These are phyloP conservation scores for Phyllosticta ampelicida DNA, from an alignment of 2,329 filamentous ascomycete genomes.

Conservation along the genomic window DNA sequence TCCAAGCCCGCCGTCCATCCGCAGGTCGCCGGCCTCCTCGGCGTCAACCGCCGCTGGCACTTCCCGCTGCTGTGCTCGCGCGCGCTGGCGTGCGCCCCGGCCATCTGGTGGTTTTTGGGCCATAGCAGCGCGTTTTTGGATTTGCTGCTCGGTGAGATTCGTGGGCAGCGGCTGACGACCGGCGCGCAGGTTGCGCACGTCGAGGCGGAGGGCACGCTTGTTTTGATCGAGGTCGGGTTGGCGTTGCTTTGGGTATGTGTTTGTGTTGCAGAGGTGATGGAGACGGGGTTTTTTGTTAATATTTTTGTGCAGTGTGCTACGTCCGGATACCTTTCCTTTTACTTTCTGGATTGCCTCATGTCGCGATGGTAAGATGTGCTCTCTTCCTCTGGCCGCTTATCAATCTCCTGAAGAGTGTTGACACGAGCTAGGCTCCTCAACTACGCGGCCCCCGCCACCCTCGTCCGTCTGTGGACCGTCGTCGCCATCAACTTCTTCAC, in stretches of 20 bases:
- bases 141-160: background rate
- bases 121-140: conserved; percentile 39
- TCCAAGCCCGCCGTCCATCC: conserved; percentile 47
- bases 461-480: conserved; percentile 56
- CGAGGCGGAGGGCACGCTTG: conserved; percentile 20
- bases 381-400: background rate
- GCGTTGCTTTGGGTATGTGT: conserved; percentile 61
- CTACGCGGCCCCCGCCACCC: conserved; percentile 67
- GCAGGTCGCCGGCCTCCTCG: conserved; percentile 66
- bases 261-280: background rate
- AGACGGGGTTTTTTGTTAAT: background rate
- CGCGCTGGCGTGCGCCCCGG: conserved; percentile 59
- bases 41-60: conserved; percentile 63
- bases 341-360: conserved; percentile 79
- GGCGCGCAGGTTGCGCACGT: too few species aligned
- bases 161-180: conserved; percentile 38
- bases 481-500: conserved; percentile 38
- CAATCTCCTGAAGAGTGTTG: too few species aligned
- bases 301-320: conserved; percentile 52
- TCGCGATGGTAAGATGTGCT: conserved; percentile 55
- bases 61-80: conserved; percentile 61
- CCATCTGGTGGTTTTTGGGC: conserved; percentile 56
- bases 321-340: conserved; percentile 68
- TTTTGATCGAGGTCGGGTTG: conserved; percentile 52
- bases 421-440: conserved; percentile 71